A percentile compares a stretch with the other conserved stretches of the same genome.
phyloP scores from a whole-genome alignment of 371 early-diverging fungal species.

The Mortierella sp. region DNA sequence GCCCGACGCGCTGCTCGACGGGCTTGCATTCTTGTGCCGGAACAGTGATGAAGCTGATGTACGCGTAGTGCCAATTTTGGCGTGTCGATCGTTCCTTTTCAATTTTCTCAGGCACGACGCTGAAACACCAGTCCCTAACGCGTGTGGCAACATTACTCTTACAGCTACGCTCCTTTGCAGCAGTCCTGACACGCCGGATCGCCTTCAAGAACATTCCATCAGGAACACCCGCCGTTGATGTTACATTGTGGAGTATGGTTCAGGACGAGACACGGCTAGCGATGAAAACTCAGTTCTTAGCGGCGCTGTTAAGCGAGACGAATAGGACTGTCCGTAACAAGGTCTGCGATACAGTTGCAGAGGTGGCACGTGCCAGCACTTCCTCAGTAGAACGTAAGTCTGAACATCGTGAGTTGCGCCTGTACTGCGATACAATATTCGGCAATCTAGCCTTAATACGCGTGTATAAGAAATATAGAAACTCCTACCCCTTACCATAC shows the following conservation, averaged over 20 bases:
- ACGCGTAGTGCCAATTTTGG: conserved; percentile 3
- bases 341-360: conserved; percentile 91
- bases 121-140: no score
- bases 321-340: conserved; percentile 83
- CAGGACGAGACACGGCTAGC: conserved; percentile 70
- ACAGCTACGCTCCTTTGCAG: conserved; percentile 88
- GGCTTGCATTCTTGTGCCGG: conserved; percentile 71
- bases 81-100: background rate
- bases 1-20: conserved; percentile 74
- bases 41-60: conserved; percentile 66
- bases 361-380: conserved; percentile 75
- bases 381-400: conserved; percentile 68
- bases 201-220: conserved; percentile 73
- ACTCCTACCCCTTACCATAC: background rate
- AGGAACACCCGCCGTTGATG: conserved; percentile 31
- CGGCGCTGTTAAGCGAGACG: conserved; percentile 78
- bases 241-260: conserved; percentile 76
- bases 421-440: background rate
- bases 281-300: conserved; percentile 77
- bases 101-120: background rate
- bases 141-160: background rate
- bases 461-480: background rate
- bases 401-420: background rate
- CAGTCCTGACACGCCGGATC: conserved; percentile 89
- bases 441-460: background rate